Evolutionary conservation across 2,329 filamentous ascomycete species (phyloP), one percentile per base, ranked within the genome.

Genomic region (Xylariaceae sp.): DNA sequence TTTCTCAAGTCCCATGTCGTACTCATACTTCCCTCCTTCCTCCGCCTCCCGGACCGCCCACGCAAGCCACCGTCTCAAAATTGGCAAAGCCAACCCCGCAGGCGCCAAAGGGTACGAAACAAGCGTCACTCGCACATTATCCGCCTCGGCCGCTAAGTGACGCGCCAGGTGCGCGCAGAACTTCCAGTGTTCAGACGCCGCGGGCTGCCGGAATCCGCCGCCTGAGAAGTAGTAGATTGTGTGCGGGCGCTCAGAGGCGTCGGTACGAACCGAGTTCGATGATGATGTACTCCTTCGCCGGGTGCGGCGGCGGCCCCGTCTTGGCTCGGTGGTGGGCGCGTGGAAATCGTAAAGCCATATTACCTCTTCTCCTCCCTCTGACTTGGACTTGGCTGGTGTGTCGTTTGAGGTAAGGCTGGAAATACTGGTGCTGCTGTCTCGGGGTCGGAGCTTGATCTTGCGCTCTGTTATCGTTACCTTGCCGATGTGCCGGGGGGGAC

Each of bases 101-200:
- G 77, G 70, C n/a, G 77, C 77, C 3, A 82, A 64, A 0, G 79
- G 79, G 21, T 72, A 73, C 5, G 73, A 76, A 2, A 82, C 62
- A 1, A 82, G 50, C 0, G 67, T 72, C 2, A 80, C 61, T 4
- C 57, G 63, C 0, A 68, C 68, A 5, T 66, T 59, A 0, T 33
- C 33, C 16, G 42, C 22, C 8, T 66, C 61, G 3, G 79, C 48
- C 1, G 68, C 57, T 3, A 60, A 58, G 0, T n/a, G n/a, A n/a
- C n/a, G n/a, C n/a, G 68, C 68, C 5, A 81, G 58, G 42, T 75
- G 68, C 0, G 70, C 64, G 40, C 69, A 66, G 6, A 80, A 60
- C 5, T 66, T 66, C 76, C 77, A 82, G 49, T 82, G 79, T 38
- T 76, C 66, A 0, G 60, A 52, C 3, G 67, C 69, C 0, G 79